phyloP scores from a whole-genome alignment of 1,139 yeast species.

The Saccharomyces hybrid region DNA sequence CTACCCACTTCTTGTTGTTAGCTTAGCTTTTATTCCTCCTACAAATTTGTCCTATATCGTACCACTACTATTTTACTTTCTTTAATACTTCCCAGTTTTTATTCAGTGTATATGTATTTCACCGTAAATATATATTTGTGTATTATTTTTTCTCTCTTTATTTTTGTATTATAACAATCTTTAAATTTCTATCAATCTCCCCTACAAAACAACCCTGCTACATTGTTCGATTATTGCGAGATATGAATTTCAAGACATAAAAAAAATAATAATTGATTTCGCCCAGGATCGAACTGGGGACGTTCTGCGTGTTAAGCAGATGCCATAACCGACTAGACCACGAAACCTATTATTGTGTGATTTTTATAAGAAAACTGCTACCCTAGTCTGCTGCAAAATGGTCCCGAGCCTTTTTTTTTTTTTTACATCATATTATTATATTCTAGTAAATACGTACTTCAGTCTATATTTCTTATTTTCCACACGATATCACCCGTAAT shows the following conservation, averaged over 20 bases:
- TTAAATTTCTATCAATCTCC: no score
- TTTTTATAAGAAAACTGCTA: no score
- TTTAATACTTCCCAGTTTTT: no score
- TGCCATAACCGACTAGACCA: constrained; percentile 99
- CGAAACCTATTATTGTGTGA: constrained; percentile 40
- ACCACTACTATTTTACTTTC: neutral
- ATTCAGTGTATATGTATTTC: neutral
- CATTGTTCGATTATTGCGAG: no score
- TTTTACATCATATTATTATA: no score
- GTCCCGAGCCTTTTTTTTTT: no score
- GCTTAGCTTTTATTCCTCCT: neutral
- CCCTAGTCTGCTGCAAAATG: no score
- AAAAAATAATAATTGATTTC: constrained; percentile 48
- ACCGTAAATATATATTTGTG: neutral
- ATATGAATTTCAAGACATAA: neutral
- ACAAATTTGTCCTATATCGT: neutral
- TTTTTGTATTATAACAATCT: neutral
- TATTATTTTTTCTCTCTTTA: neutral
- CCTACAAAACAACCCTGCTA: no score
- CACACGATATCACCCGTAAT: constrained; percentile 21
- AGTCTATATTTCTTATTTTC: constrained; percentile 4
- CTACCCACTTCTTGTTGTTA: no score
- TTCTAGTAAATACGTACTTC: no score
- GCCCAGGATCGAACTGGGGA: constrained; percentile 99
- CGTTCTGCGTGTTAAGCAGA: constrained; percentile 99